Evolutionary conservation across 1,284 basidiomycete species (phyloP).

Genomic region (Tilletiaria anomala): DNA sequence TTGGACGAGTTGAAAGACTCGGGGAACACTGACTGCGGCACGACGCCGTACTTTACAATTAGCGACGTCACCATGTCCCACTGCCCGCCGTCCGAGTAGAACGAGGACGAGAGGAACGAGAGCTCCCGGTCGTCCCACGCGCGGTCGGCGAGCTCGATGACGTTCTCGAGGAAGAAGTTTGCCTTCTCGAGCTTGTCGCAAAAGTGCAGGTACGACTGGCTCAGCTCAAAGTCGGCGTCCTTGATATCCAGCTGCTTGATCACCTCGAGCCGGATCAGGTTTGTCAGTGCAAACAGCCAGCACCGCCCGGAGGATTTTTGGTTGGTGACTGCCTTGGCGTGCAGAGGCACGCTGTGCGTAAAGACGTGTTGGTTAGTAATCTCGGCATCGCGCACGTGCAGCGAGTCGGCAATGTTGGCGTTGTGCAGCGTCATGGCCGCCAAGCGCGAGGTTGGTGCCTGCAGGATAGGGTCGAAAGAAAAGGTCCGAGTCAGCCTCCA

Average conservation of each 20-base stretch:
- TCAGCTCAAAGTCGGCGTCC: constrained; percentile 64
- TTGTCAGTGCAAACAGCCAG: constrained; percentile 41
- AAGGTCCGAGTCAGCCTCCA: not conserved
- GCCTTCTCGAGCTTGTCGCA: constrained; percentile 89
- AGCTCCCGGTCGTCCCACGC: constrained; percentile 70
- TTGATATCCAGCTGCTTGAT: constrained; percentile 66
- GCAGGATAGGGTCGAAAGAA: no score
- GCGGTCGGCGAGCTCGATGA: constrained; percentile 65
- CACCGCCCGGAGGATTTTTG: constrained; percentile 50
- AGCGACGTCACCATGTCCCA: constrained; percentile 84
- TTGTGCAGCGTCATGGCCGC: constrained; percentile 69
- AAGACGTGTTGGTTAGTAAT: constrained; percentile 66
- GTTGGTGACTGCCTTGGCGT: constrained; percentile 59
- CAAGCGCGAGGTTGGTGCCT: constrained; percentile 53
- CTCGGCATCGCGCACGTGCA: constrained; percentile 52
- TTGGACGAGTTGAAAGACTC: constrained; percentile 70
- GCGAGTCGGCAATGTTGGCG: constrained; percentile 52
- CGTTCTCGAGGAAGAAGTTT: constrained; percentile 81
- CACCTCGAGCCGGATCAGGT: constrained; percentile 66
- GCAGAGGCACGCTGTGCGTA: constrained; percentile 64
- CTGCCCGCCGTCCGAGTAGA: constrained; percentile 81
- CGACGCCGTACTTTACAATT: constrained; percentile 12
- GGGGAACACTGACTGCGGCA: constrained; percentile 57
- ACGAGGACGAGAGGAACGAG: constrained; percentile 57
- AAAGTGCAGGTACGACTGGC: constrained; percentile 53